Evolutionary conservation across 208 protist genomes (phyloP), one percentile per base, ranked within the genome.

Genomic region (Leishmania martiniquensis): DNA sequence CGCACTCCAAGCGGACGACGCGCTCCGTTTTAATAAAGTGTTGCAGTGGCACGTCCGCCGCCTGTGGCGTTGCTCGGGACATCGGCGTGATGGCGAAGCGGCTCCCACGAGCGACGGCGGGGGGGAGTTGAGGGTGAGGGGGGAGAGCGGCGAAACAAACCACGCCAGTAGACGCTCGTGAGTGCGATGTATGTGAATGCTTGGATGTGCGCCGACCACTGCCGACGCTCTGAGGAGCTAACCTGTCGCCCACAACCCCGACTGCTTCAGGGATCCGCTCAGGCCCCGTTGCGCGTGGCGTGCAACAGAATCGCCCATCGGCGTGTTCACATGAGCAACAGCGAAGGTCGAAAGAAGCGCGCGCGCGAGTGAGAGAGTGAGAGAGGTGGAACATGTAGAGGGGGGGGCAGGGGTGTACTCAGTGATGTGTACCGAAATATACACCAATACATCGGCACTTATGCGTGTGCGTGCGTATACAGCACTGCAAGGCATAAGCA

Each of bases 1-100:
- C 86, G n/a, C 85, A 75, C 80, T 96, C 92, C 0, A 95, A 70
- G 4, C 94, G 94, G 42, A 97, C 91, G 37, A 97, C 85, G n/a
- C 83, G 72, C 80, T 97, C 92, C 20, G 90, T 92, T 62, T 88
- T 88, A 22, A 88, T 57, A 39, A 94, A 84, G 55, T 96, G 93
- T 49, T 89, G 89, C 44, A 93, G 79, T 20, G 77, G 49, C 20
- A 81, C 73, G 34, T 89, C 87, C 34, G 59, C 80, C 4, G 77
- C 82, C 67, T 83, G 83, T 49, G 83, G 73, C 66, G 83, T 84
- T 0, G 67, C 77, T 4, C 82, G 85, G 17, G 77, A 85, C 75
- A 89, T 89, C 32, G 44, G 29, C 22, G 44, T n/a, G n/a, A n/a
- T n/a, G n/a, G n/a, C n/a, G n/a, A n/a, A n/a, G n/a, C n/a, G n/a